Percentiles rank a stretch among this genome's conserved stretches.
These are phyloP conservation scores for Leccinum obscurum DNA, from an alignment of 768 basidiomycete species.

Conservation along the genomic window DNA sequence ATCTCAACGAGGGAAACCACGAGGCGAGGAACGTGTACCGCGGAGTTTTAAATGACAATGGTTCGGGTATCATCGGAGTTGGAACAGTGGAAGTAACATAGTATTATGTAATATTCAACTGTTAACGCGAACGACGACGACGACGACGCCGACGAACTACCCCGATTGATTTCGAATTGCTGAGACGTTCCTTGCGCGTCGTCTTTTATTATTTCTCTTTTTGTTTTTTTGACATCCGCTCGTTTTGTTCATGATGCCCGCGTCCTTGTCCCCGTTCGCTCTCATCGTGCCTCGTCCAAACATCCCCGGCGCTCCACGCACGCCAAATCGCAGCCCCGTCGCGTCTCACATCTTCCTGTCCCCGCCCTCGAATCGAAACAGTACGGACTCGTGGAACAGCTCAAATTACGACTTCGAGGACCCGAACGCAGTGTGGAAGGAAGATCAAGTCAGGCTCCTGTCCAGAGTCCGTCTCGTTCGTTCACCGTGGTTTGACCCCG, in stretches of 20 bases:
- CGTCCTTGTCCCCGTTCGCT: slow-evolving; percentile 53
- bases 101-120: slow-evolving; percentile 21
- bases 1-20: slow-evolving; percentile 24
- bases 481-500: neutral
- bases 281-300: slow-evolving; percentile 64
- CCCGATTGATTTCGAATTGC: slow-evolving; percentile 4
- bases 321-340: slow-evolving; percentile 58
- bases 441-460: slow-evolving; percentile 68
- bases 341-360: slow-evolving; percentile 55
- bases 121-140: slow-evolving; percentile 29
- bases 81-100: slow-evolving; percentile 13
- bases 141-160: slow-evolving; percentile 11
- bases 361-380: slow-evolving; percentile 50
- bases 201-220: slow-evolving; percentile 24
- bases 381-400: slow-evolving; percentile 84
- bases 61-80: slow-evolving; percentile 21
- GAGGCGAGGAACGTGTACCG: slow-evolving; percentile 24
- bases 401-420: slow-evolving; percentile 68
- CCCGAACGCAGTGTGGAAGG: slow-evolving; percentile 69
- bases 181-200: slow-evolving; percentile 22
- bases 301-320: slow-evolving; percentile 48
- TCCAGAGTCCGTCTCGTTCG: slow-evolving; percentile 50
- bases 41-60: slow-evolving; percentile 17
- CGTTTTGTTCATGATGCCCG: slow-evolving; percentile 41
- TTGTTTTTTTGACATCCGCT: slow-evolving; percentile 44